Conservation (phyloP, 331 rosid species). For the Phaseolus coccineus region DNA sequence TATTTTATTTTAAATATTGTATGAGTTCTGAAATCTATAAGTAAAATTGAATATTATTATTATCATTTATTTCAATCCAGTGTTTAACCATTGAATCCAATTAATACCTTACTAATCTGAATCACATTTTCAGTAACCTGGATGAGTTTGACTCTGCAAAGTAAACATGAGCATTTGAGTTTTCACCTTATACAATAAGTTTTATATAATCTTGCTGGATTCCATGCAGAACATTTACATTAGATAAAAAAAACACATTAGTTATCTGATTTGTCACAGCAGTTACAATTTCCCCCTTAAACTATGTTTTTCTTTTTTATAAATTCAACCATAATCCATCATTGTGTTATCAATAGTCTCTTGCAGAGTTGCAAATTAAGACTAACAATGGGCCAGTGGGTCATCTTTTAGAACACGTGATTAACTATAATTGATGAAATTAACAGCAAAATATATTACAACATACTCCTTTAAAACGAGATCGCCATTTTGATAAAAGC, state of each 20-base stretch:
- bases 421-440: neutral
- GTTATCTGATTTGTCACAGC: neutral
- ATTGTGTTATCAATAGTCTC: slow-evolving; percentile 7
- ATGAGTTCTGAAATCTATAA: too few species aligned
- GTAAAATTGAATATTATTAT: too few species aligned
- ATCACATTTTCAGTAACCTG: too few species aligned
- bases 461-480: neutral
- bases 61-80: too few species aligned
- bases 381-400: neutral
- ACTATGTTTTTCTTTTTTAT: neutral
- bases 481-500: neutral
- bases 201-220: neutral
- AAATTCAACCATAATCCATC: neutral
- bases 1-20: too few species aligned
- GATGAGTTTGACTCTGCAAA: neutral
- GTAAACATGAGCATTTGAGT: neutral
- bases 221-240: neutral
- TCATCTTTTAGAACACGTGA: neutral
- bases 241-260: neutral
- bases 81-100: too few species aligned
- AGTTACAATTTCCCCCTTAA: neutral
- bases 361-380: neutral
- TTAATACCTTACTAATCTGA: too few species aligned
- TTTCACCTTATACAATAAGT: too few species aligned
- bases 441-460: neutral